A percentile compares a stretch with the other conserved stretches of the same genome.
Evolutionary conservation across 2,329 filamentous ascomycete genomes (phyloP).

Genomic region (Ophiostoma himal-ulmi): DNA sequence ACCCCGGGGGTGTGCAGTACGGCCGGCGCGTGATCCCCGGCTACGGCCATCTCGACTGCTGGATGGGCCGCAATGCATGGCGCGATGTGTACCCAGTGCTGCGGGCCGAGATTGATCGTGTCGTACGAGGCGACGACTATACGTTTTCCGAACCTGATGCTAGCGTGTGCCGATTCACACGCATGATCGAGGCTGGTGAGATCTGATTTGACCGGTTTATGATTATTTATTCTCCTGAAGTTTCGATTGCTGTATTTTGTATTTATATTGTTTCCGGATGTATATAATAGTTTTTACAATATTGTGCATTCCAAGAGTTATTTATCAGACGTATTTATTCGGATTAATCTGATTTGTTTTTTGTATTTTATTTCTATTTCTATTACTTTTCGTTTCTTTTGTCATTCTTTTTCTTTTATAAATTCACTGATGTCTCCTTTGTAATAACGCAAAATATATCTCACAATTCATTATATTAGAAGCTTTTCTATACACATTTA

Average conservation of each 20-base stretch:
- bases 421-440: no score
- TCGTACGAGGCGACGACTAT: slow-evolving; percentile 41
- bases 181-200: slow-evolving; percentile 39
- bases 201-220: slow-evolving; percentile 24
- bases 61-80: slow-evolving; percentile 56
- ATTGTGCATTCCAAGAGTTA: background rate
- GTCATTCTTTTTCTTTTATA: background rate
- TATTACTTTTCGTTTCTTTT: background rate
- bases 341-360: background rate
- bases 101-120: slow-evolving; percentile 49
- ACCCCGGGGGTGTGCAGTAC: slow-evolving; percentile 33
- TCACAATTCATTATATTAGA: no score
- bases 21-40: slow-evolving; percentile 48
- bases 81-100: slow-evolving; percentile 55
- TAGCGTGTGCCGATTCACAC: slow-evolving; percentile 37
- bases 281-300: no score
- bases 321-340: background rate
- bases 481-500: no score
- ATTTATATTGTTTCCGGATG: background rate
- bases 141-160: slow-evolving; percentile 41
- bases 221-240: background rate
- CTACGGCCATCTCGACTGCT: slow-evolving; percentile 57
- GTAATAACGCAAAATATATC: no score
- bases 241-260: background rate
- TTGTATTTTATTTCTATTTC: background rate